These are phyloP conservation scores for Bonnemaisonia californica DNA, from an alignment of 31 red algal genomes.

Conservation along the genomic window DNA sequence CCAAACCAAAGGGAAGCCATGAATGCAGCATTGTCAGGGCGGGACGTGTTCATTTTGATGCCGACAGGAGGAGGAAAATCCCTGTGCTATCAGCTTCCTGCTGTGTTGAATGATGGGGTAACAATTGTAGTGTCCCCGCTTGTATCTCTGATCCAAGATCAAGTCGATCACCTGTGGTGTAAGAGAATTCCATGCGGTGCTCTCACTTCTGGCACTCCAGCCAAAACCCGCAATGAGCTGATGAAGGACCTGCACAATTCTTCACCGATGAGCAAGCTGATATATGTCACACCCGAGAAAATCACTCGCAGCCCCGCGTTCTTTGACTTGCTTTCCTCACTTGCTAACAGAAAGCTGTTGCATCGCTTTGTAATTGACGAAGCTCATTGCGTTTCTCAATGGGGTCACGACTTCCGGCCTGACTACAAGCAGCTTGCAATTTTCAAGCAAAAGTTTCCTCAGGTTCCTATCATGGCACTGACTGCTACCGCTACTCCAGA, in stretches of 20 bases:
- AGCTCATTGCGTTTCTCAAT: constrained; percentile 98
- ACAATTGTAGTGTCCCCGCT: constrained; percentile 97
- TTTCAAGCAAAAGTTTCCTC: constrained; percentile 84
- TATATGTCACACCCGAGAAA: constrained; percentile 98
- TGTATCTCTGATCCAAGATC: constrained; percentile 94
- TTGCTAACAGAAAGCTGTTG: constrained; percentile 45
- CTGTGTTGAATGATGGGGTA: constrained; percentile 61
- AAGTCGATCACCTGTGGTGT: constrained; percentile 84
- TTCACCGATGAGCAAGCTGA: constrained; percentile 70
- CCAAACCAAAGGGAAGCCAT: constrained; percentile 91
- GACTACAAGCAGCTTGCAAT: constrained; percentile 93
- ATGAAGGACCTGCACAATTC: constrained; percentile 59
- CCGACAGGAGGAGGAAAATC: constrained; percentile 99
- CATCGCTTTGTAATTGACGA: constrained; percentile 95
- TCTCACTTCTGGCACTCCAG: constrained; percentile 58
- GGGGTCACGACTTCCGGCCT: constrained; percentile 99
- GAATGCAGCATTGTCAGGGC: constrained; percentile 82
- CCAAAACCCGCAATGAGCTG: constrained; percentile 44
- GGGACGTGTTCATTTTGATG: constrained; percentile 97
- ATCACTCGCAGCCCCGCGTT: constrained; percentile 74
- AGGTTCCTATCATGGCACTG: constrained; percentile 90
- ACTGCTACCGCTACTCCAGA: constrained; percentile 93
- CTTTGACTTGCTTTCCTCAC: constrained; percentile 47
- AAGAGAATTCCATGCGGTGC: constrained; percentile 80
- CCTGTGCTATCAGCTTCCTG: constrained; percentile 95